A percentile compares a stretch with the other conserved stretches of the same genome.
phyloP scores from a whole-genome alignment of 2,329 filamentous ascomycete species.

The Aphanoascus verrucosus region DNA sequence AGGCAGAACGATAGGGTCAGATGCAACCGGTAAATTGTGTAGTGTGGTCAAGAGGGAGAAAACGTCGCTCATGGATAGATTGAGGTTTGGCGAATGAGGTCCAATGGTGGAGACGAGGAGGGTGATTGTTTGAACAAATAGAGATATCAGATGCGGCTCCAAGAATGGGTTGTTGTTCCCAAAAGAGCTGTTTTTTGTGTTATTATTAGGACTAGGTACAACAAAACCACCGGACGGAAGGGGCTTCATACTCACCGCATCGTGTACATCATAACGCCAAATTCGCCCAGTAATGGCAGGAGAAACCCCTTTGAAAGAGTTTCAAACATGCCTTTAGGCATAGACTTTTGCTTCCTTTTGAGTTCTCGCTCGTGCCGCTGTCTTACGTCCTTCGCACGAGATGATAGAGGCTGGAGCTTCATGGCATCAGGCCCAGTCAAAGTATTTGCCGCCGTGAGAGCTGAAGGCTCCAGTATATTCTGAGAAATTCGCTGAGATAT shows the following conservation, averaged over 20 bases:
- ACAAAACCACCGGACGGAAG: slow-evolving; percentile 34
- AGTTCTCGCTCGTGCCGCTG: slow-evolving; percentile 35
- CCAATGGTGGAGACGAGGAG: slow-evolving; percentile 75
- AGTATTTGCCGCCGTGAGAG: slow-evolving; percentile 68
- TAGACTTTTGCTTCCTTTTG: slow-evolving; percentile 47
- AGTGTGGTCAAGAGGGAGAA: slow-evolving; percentile 72
- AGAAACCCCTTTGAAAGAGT: slow-evolving; percentile 71
- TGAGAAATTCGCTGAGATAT: slow-evolving; percentile 59
- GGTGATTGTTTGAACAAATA: slow-evolving; percentile 77
- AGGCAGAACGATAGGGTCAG: slow-evolving; percentile 57
- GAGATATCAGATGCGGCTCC: slow-evolving; percentile 62
- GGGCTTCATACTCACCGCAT: slow-evolving; percentile 35
- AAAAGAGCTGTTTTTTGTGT: slow-evolving; percentile 21
- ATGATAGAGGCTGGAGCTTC: slow-evolving; percentile 82
- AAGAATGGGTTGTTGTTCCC: slow-evolving; percentile 51
- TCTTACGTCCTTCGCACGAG: slow-evolving; percentile 57
- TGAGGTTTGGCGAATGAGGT: slow-evolving; percentile 62
- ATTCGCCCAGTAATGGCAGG: slow-evolving; percentile 71
- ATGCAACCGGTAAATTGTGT: slow-evolving; percentile 41
- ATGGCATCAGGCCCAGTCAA: slow-evolving; percentile 69
- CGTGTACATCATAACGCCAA: slow-evolving; percentile 53
- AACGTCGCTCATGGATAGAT: slow-evolving; percentile 71
- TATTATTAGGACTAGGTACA: slow-evolving; percentile 25
- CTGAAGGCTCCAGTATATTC: slow-evolving; percentile 68
- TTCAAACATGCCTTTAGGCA: slow-evolving; percentile 62